phyloP scores from a whole-genome alignment of 306 rosid species.

The Prinsepia uniflora region DNA sequence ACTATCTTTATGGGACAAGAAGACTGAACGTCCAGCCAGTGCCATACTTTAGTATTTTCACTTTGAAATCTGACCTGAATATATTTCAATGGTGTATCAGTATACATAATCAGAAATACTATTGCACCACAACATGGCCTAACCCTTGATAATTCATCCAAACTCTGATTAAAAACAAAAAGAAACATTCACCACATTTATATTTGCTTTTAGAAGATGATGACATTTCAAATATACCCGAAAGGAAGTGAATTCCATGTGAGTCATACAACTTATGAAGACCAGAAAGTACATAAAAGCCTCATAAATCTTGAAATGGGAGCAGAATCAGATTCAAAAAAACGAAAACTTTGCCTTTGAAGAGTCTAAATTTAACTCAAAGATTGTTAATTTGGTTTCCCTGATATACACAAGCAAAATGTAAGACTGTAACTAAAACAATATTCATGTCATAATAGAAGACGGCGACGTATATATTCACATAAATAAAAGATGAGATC shows the following conservation, averaged over 20 bases:
- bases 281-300: background rate
- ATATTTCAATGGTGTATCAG: constrained; percentile 10
- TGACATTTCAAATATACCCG: background rate
- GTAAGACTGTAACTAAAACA: background rate
- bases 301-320: background rate
- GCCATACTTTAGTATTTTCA: constrained; percentile 22
- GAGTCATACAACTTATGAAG: background rate
- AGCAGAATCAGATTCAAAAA: background rate
- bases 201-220: background rate
- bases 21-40: constrained; percentile 41
- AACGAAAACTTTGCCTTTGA: constrained; percentile 10
- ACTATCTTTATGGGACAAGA: constrained; percentile 27
- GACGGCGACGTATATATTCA: background rate
- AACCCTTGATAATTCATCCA: background rate
- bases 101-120: background rate
- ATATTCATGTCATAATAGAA: background rate
- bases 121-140: background rate
- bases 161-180: background rate
- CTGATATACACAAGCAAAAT: background rate
- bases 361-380: background rate
- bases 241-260: background rate
- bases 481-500: background rate
- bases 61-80: constrained; percentile 32
- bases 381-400: background rate
- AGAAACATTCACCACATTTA: background rate